Evolutionary conservation across 768 basidiomycete species (phyloP).

Genomic region (Naganishia antarctica): DNA sequence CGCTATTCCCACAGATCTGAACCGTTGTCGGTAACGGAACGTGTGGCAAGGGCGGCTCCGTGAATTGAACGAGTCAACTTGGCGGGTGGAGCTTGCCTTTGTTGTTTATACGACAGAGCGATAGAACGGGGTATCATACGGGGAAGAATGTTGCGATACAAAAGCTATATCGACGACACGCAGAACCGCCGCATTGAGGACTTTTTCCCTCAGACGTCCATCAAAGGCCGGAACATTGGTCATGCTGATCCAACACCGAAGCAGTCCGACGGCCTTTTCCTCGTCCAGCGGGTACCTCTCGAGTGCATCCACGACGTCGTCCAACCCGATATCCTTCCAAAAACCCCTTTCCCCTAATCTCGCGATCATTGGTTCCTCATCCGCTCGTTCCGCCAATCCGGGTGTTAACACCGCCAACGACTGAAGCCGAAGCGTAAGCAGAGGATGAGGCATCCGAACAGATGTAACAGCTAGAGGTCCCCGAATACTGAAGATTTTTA

Average conservation of each 20-base stretch:
- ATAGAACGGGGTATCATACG: no score
- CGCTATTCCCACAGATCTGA: no score
- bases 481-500: constrained; percentile 69
- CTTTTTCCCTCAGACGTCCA: constrained; percentile 53
- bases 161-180: constrained; percentile 42
- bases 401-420: constrained; percentile 69
- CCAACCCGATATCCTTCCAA: constrained; percentile 69
- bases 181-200: constrained; percentile 70
- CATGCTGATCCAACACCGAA: constrained; percentile 75
- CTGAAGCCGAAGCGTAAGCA: constrained; percentile 70
- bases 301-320: constrained; percentile 77
- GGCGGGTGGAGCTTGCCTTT: no score
- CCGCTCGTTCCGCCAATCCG: constrained; percentile 35
- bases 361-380: constrained; percentile 58
- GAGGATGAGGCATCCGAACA: constrained; percentile 68
- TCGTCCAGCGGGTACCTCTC: constrained; percentile 64
- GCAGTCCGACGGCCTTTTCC: constrained; percentile 70
- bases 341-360: constrained; percentile 61
- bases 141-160: no score
- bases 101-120: no score
- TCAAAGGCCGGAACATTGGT: constrained; percentile 51
- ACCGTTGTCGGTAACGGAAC: no score
- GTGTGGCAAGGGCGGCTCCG: no score
- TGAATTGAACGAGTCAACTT: no score
- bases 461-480: constrained; percentile 65